A percentile compares a stretch with the other conserved stretches of the same genome.
phyloP scores from a whole-genome alignment of 225 moss, liverwort and hornwort species.

The Physcomitrellopsis africana region DNA sequence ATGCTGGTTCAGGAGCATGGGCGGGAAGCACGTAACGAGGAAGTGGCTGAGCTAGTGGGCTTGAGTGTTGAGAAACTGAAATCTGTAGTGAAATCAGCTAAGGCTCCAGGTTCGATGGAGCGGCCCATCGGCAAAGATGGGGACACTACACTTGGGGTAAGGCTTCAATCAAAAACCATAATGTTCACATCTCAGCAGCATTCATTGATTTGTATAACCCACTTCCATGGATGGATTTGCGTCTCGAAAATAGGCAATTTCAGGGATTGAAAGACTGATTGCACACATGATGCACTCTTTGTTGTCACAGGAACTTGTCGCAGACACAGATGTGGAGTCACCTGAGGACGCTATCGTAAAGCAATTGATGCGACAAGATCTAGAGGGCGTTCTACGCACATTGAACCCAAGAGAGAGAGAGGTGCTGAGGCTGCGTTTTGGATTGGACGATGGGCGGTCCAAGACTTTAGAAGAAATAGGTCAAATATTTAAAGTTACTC shows the following conservation, averaged over 20 bases:
- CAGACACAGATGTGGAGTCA: conserved; percentile 69
- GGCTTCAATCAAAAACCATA: neutral
- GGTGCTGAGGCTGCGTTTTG: conserved; percentile 85
- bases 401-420: conserved; percentile 82
- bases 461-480: conserved; percentile 91
- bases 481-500: conserved; percentile 70
- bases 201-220: neutral
- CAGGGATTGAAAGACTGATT: no score
- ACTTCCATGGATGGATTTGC: neutral
- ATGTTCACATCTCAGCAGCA: neutral
- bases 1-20: conserved; percentile 80
- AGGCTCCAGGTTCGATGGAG: conserved; percentile 83
- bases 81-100: conserved; percentile 72
- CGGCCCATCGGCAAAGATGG: conserved; percentile 71
- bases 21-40: conserved; percentile 66
- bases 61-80: conserved; percentile 77
- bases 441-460: conserved; percentile 75
- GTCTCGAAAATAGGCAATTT: neutral
- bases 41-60: conserved; percentile 82
- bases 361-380: conserved; percentile 78
- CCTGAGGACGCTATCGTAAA: conserved; percentile 86
- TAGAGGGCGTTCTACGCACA: conserved; percentile 71
- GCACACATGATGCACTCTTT: neutral
- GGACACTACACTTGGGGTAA: conserved; percentile 73
- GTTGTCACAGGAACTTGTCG: conserved; percentile 64